Conservation (phyloP, 2,329 filamentous ascomycete species). For the Beauveria brongniartii region DNA sequence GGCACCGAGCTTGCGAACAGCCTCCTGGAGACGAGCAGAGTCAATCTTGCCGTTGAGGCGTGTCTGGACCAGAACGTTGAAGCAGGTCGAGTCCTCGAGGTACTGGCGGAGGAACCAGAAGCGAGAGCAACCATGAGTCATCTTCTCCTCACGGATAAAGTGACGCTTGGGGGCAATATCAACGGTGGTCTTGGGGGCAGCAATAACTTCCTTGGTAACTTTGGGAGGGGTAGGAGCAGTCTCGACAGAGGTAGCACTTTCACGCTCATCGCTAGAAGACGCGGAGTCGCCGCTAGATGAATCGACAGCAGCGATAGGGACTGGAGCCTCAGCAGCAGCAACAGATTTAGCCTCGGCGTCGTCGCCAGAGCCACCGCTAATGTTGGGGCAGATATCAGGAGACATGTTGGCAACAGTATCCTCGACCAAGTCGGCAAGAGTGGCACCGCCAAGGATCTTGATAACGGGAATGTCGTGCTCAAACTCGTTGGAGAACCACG, state of each 20-base stretch:
- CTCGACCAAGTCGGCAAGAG: constrained; percentile 14
- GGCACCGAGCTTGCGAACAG: constrained; percentile 11
- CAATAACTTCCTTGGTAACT: background rate
- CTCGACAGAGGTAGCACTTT: constrained; percentile 6
- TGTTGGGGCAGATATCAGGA: constrained; percentile 11
- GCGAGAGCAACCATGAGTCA: constrained; percentile 11
- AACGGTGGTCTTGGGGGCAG: constrained; percentile 2
- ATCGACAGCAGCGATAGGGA: constrained; percentile 14
- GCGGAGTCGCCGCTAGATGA: constrained; percentile 15
- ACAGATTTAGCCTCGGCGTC: constrained; percentile 16
- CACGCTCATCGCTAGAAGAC: constrained; percentile 7
- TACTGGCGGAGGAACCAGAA: constrained; percentile 12
- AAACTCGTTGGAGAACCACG: constrained; percentile 40
- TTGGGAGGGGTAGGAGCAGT: constrained; percentile 1
- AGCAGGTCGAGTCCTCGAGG: constrained; percentile 14
- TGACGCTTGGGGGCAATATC: background rate
- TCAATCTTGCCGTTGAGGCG: constrained; percentile 13
- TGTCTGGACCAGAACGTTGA: constrained; percentile 13
- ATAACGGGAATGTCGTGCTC: constrained; percentile 36
- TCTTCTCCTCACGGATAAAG: constrained; percentile 10
- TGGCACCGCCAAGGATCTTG: constrained; percentile 32
- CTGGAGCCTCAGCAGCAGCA: constrained; percentile 20
- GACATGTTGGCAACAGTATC: constrained; percentile 12
- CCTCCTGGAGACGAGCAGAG: constrained; percentile 13
- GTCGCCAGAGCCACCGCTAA: constrained; percentile 15